These are phyloP conservation scores for Cladophialophora bantiana DNA, from an alignment of 2,329 filamentous ascomycete species.

Conservation along the genomic window DNA sequence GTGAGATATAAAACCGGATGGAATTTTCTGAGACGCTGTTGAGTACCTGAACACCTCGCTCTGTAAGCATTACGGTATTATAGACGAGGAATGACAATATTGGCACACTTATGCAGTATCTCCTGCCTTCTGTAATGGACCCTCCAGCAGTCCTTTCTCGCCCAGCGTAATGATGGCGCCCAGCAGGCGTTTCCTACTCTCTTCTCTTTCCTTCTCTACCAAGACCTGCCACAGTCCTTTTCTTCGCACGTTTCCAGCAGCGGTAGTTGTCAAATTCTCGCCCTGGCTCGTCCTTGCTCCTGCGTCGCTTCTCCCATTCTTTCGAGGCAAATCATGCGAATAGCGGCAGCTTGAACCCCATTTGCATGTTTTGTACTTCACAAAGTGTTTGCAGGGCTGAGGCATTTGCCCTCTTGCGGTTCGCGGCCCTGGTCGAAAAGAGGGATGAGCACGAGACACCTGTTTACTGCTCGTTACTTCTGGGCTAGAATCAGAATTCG, in stretches of 20 bases:
- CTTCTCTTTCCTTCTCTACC: slow-evolving; percentile 52
- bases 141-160: slow-evolving; percentile 49
- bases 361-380: slow-evolving; percentile 51
- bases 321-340: slow-evolving; percentile 46
- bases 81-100: not conserved
- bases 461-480: slow-evolving; percentile 52
- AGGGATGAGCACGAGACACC: slow-evolving; percentile 48
- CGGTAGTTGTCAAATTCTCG: not conserved
- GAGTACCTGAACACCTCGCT: not conserved
- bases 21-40: not conserved
- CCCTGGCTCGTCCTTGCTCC: slow-evolving; percentile 43
- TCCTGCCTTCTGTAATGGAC: not conserved
- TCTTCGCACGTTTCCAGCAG: slow-evolving; percentile 36
- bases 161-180: slow-evolving; percentile 53
- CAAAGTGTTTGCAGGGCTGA: slow-evolving; percentile 51
- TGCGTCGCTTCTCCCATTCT: not conserved
- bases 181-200: slow-evolving; percentile 52
- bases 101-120: not conserved
- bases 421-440: slow-evolving; percentile 45
- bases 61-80: not conserved
- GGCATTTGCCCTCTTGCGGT: slow-evolving; percentile 34
- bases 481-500: slow-evolving; percentile 43
- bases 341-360: slow-evolving; percentile 53
- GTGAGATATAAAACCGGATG: not conserved
- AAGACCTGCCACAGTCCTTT: slow-evolving; percentile 56